Percentiles rank a stretch among this genome's conserved stretches.
These are phyloP conservation scores for Cornus controversa DNA, from an alignment of 148 eudicot species.

Conservation along the genomic window DNA sequence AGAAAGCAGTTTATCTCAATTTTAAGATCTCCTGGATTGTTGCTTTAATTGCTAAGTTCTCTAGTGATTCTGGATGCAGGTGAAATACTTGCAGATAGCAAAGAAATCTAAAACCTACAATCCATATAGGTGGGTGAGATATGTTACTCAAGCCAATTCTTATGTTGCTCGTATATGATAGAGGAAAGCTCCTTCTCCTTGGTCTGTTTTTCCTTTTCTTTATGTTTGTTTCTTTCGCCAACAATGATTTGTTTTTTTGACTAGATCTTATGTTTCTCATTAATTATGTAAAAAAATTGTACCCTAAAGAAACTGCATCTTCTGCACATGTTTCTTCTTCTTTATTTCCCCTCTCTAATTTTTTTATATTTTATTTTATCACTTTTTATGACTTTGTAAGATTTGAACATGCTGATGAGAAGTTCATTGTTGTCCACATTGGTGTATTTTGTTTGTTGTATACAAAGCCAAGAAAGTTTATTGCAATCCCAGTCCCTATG, in stretches of 20 bases:
- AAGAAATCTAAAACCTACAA: conserved; percentile 69
- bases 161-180: conserved; percentile 81
- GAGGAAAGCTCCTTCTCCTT: conserved; percentile 12
- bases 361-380: too few relatives aligned
- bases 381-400: too few relatives aligned
- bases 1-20: neutral
- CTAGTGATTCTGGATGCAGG: conserved; percentile 36
- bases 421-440: too few relatives aligned
- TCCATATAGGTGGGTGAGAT: conserved; percentile 90
- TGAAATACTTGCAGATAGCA: conserved; percentile 78
- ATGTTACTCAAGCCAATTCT: conserved; percentile 80
- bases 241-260: neutral
- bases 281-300: neutral
- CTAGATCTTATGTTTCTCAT: neutral
- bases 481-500: too few relatives aligned
- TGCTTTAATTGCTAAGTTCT: neutral
- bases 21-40: neutral
- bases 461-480: too few relatives aligned
- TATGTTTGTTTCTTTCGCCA: neutral
- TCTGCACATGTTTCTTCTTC: too few relatives aligned
- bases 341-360: too few relatives aligned
- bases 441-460: too few relatives aligned
- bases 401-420: too few relatives aligned
- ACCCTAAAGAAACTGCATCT: neutral
- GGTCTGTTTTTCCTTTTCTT: neutral